phyloP scores from a whole-genome alignment of 257 asterid genomes.

The Coffea eugenioides region DNA sequence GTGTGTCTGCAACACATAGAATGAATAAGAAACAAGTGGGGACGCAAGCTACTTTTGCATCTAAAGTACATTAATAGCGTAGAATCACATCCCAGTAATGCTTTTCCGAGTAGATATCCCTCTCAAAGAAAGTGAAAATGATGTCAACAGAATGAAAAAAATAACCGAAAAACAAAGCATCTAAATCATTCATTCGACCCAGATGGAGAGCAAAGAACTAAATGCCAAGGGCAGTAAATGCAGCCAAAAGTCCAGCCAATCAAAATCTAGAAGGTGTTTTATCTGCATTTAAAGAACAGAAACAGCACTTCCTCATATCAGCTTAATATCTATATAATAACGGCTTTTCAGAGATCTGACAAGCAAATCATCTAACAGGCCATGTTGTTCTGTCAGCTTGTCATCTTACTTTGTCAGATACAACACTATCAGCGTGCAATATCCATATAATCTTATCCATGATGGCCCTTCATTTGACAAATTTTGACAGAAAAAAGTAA shows the following conservation, averaged over 20 bases:
- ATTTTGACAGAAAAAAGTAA: background rate
- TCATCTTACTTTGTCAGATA: background rate
- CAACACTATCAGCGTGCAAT: background rate
- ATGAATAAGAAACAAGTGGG: background rate
- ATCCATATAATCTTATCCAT: background rate
- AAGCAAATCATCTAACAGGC: background rate
- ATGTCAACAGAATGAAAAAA: background rate
- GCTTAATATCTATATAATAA: background rate
- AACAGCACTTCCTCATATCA: background rate
- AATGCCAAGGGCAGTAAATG: background rate
- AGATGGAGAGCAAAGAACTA: background rate
- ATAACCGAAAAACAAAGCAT: background rate
- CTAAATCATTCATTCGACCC: background rate
- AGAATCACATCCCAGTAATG: background rate
- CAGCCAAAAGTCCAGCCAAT: background rate
- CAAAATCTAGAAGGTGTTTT: background rate
- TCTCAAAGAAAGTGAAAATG: background rate
- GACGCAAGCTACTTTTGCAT: background rate
- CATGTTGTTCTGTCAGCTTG: background rate
- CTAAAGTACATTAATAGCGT: slow-evolving; percentile 1
- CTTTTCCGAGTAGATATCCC: background rate
- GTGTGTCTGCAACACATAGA: background rate
- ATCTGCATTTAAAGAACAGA: background rate
- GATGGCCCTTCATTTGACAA: background rate
- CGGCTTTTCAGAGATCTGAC: background rate